Conservation (phyloP, 2,329 filamentous ascomycete species). For the Fusarium sororula region DNA sequence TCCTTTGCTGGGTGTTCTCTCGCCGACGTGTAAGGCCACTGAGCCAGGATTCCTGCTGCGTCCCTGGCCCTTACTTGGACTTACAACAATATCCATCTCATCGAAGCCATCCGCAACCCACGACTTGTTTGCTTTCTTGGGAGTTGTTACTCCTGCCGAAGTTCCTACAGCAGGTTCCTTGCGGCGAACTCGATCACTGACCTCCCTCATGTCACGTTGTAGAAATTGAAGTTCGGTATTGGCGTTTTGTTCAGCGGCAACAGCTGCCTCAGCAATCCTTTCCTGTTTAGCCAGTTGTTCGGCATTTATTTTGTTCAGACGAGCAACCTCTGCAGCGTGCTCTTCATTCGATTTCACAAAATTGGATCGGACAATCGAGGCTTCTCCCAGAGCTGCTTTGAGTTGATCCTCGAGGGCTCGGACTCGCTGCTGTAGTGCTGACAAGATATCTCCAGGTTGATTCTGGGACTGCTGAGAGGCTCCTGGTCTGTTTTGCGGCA, state of each 20-base stretch:
- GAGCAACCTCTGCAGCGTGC: constrained; percentile 69
- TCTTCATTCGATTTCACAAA: constrained; percentile 68
- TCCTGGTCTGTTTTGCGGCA: constrained; percentile 38
- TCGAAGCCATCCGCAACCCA: constrained; percentile 82
- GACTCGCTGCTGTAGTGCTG: constrained; percentile 62
- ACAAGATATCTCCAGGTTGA: constrained; percentile 50
- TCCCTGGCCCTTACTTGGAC: constrained; percentile 61
- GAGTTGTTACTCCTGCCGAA: constrained; percentile 57
- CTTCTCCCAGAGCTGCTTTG: constrained; percentile 73
- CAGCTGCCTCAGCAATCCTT: constrained; percentile 70
- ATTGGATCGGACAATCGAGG: constrained; percentile 78
- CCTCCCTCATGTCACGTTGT: constrained; percentile 75
- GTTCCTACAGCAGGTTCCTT: constrained; percentile 50
- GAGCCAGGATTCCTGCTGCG: constrained; percentile 52
- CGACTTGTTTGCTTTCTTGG: constrained; percentile 65
- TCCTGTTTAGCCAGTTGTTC: constrained; percentile 73
- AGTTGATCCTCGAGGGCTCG: constrained; percentile 65
- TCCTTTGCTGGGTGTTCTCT: constrained; percentile 70
- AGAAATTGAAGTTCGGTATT: constrained; percentile 78
- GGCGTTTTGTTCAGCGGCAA: constrained; percentile 70
- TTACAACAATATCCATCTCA: constrained; percentile 66
- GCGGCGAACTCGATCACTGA: constrained; percentile 56
- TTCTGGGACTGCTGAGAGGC: constrained; percentile 41
- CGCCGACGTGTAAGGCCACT: constrained; percentile 55
- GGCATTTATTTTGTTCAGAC: constrained; percentile 69